Percentiles rank a stretch among this genome's conserved stretches.
Conservation (phyloP, 179 eudicot genomes). For the Actinidia polygama region DNA sequence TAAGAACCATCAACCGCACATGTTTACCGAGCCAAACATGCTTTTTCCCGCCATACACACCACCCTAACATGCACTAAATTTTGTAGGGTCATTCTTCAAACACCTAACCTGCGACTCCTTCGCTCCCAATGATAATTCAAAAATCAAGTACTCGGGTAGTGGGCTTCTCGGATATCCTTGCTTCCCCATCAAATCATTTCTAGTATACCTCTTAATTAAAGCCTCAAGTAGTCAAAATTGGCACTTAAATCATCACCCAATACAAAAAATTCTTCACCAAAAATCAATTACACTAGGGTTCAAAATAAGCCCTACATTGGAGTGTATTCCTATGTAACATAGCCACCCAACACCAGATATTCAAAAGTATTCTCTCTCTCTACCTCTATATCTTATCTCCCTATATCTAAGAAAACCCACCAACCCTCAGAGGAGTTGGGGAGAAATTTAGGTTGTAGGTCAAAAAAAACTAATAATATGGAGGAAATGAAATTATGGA, state of each 20-base stretch:
- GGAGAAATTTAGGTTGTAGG: conserved; percentile 23
- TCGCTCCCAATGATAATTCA: conserved; percentile 39
- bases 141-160: conserved; percentile 33
- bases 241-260: neutral
- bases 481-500: conserved; percentile 43
- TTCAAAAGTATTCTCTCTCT: neutral
- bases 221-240: neutral
- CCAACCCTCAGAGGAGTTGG: conserved; percentile 6
- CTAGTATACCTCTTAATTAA: neutral
- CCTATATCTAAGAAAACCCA: neutral
- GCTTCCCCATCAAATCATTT: conserved; percentile 51
- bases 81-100: conserved; percentile 46
- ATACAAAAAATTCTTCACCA: neutral
- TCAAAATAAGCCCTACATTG: neutral
- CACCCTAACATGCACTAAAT: conserved; percentile 45
- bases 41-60: conserved; percentile 53
- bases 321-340: neutral
- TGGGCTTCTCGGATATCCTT: conserved; percentile 43
- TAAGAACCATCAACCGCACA: conserved; percentile 48
- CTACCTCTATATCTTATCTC: neutral
- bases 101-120: conserved; percentile 35
- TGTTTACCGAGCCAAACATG: conserved; percentile 55
- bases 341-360: neutral
- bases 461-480: conserved; percentile 28
- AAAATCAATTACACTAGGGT: neutral